Percentiles rank a stretch among this genome's conserved stretches.
Conservation (phyloP, 1,284 basidiomycete species). For the Veloboletus limbatus region DNA sequence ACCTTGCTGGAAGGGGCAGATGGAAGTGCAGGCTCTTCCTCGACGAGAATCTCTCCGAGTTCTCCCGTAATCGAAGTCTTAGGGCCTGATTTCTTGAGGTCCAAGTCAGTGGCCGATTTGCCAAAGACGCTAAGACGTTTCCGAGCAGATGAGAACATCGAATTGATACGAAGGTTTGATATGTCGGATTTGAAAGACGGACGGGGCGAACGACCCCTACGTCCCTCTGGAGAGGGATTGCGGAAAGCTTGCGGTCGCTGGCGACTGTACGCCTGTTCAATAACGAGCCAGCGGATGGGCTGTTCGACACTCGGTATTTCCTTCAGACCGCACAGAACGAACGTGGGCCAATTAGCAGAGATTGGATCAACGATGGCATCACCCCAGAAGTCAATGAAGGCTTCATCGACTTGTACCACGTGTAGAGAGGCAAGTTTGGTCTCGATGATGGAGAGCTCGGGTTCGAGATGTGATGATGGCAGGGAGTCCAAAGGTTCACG, state of each 20-base stretch:
- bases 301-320: slow-evolving; percentile 11
- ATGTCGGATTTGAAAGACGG: slow-evolving; percentile 48
- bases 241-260: slow-evolving; percentile 21
- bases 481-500: slow-evolving; percentile 1
- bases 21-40: slow-evolving; percentile 39
- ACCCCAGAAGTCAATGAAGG: slow-evolving; percentile 75
- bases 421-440: slow-evolving; percentile 40
- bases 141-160: slow-evolving; percentile 43
- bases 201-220: slow-evolving; percentile 44
- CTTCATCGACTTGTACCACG: slow-evolving; percentile 64
- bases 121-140: slow-evolving; percentile 62
- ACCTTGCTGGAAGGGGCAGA: slow-evolving; percentile 4
- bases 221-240: slow-evolving; percentile 26
- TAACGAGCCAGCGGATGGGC: slow-evolving; percentile 55
- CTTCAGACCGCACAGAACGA: slow-evolving; percentile 66
- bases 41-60: slow-evolving; percentile 59
- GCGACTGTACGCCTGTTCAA: slow-evolving; percentile 56
- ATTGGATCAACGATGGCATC: slow-evolving; percentile 68
- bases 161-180: slow-evolving; percentile 35
- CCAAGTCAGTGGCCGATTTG: slow-evolving; percentile 26
- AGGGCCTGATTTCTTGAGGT: slow-evolving; percentile 34
- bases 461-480: slow-evolving; percentile 7
- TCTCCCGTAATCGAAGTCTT: slow-evolving; percentile 50
- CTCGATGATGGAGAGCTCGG: slow-evolving; percentile 32
- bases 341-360: slow-evolving; percentile 57